phyloP scores from a whole-genome alignment of 345 rosid species.

The Iberis pinnata region DNA sequence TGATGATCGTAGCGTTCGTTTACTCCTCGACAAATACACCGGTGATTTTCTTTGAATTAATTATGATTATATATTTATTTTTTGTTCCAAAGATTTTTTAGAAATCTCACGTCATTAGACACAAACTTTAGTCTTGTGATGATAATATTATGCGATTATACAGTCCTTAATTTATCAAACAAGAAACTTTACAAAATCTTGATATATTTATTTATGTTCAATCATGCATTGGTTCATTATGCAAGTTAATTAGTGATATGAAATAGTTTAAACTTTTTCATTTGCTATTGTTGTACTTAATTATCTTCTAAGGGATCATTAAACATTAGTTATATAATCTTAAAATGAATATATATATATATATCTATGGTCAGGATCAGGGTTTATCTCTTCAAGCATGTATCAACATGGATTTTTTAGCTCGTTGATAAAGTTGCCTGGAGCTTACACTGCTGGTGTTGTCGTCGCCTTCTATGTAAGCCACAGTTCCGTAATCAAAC shows the following conservation, averaged over 20 bases:
- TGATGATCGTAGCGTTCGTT: conserved; percentile 60
- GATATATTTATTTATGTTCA: too few relatives aligned
- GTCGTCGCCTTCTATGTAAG: conserved; percentile 83
- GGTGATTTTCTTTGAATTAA: conserved; percentile 34
- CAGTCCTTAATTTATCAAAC: too few relatives aligned
- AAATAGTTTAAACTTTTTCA: background rate
- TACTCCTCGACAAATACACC: conserved; percentile 74
- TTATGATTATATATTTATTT: background rate
- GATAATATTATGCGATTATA: too few relatives aligned
- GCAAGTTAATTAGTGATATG: background rate
- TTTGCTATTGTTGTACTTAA: too few relatives aligned
- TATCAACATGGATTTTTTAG: conserved; percentile 81
- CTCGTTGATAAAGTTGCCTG: conserved; percentile 77
- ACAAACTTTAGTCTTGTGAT: background rate
- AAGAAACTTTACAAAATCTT: too few relatives aligned
- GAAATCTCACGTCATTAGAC: conserved; percentile 1
- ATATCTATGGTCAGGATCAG: conserved; percentile 45
- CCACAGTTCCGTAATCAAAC: background rate
- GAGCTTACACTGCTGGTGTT: conserved; percentile 76
- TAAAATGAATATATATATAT: conserved; percentile 3
- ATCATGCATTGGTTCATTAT: too few relatives aligned
- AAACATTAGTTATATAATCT: too few relatives aligned
- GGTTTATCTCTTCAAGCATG: conserved; percentile 76
- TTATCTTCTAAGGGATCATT: too few relatives aligned
- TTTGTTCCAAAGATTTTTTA: background rate